Base-by-base conservation (phyloP, 768 basidiomycete species). In the Boletus rubroflammeus region DNA sequence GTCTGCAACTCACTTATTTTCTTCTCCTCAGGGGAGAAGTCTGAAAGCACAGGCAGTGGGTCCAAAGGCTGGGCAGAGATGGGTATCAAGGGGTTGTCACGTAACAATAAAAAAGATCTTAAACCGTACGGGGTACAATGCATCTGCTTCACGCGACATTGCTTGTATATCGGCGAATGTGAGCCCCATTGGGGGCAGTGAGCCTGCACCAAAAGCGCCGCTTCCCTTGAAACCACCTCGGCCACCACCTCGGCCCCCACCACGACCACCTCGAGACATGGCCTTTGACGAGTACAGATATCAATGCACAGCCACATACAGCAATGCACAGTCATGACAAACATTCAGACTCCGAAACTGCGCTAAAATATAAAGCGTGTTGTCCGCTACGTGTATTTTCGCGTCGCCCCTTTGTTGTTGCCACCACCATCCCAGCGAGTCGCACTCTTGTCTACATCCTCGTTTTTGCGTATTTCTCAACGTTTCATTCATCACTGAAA, bases 101-200 rank as follows among this genome's bases (percentile, higher is more conserved):
- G 56, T 40, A 51, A 59, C 39, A 34, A 53, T 58, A 54, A 42
- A 61, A 61, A 53, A 55, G 56, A 54, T 55, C 58, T 61, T 58
- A 45, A 56, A 67, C 72, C 88, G 73, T 78, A 91, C 90, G 46
- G 91, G 91, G 75, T 91, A 93, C 67, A 91, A 73, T 28, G 83
- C 83, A 38, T 86, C 85, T 53, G 78, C 85, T 68, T 92, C 91
- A 53, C 86, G 76, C 17, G 88, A 86, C 64, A 92, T 72, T 46
- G 82, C 78, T 67, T 90, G 87, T 48, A 93, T 77, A 67, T 93
- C 90, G 40, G 85, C 81, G 66, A 88, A 89, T 6, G 85, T 84
- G 29, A 93, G 78, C 19, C 91, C 90, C 84, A 90, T 88, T 0
- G 89, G 88, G 3, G 83, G 84, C 35, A 79, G 68, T 19, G 61